Conservation (phyloP, 257 asterid species). For the Vinca minor region DNA sequence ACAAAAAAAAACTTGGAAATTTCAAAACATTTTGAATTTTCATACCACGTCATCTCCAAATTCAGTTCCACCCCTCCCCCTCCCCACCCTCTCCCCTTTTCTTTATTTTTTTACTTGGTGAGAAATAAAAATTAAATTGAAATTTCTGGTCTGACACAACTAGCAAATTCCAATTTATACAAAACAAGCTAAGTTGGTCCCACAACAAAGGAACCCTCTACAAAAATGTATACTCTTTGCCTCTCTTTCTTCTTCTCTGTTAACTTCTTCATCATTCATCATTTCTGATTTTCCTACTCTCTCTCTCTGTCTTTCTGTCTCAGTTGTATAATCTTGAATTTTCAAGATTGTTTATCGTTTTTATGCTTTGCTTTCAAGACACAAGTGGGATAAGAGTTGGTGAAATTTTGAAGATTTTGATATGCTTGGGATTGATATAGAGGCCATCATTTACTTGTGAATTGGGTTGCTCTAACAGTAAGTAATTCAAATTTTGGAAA, state of each 20-base stretch:
- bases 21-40: background rate
- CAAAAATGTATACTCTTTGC: background rate
- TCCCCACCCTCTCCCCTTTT: too few species aligned
- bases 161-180: background rate
- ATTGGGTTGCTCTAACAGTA: slow-evolving; percentile 25
- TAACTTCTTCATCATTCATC: slow-evolving; percentile 2
- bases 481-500: slow-evolving; percentile 12
- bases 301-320: too few species aligned
- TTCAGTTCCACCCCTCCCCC: too few species aligned
- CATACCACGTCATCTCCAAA: background rate
- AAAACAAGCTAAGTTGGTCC: background rate
- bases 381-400: background rate
- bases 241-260: background rate
- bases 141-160: background rate
- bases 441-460: slow-evolving; percentile 13
- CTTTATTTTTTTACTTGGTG: too few species aligned
- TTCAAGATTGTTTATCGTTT: slow-evolving; percentile 12
- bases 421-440: slow-evolving; percentile 12
- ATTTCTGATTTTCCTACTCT: too few species aligned
- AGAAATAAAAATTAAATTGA: background rate
- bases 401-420: slow-evolving; percentile 3
- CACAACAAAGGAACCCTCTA: background rate
- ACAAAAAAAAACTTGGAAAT: background rate
- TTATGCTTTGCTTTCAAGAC: slow-evolving; percentile 10
- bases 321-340: too few species aligned